Evolutionary conservation across 306 rosid species (phyloP), one percentile per base, ranked within the genome.

Genomic region (Citrullus amarus): DNA sequence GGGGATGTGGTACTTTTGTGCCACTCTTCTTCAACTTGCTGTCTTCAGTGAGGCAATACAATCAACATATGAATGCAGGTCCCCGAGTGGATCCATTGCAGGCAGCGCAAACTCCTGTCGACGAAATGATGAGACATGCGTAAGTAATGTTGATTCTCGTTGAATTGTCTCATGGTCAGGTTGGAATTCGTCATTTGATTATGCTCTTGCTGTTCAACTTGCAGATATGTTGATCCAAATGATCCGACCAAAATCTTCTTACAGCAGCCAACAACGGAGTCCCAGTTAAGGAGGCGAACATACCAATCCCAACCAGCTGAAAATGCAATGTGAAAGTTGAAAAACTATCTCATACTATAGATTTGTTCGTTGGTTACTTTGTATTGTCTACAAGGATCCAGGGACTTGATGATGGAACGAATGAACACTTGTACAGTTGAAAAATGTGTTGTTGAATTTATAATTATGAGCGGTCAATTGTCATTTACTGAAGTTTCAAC

Each of bases 71-170:
- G 17, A 85, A 72, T 63, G n/a, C 86, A 2, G 87, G 88, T 57
- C 79, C 93, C 68, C 85, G 44, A 28, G 80, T 81, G 71, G 99
- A 96, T 88, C 99, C 98, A 50, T 80, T 92, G 81, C 97, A 87
- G 82, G 99, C 98, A 55, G 84, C 98, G n/a, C 89, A 92, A 86
- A 87, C 98, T 78, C 99, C 99, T 71, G 97, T 96, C 41, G 98
- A 96, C 86, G 99, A 92, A 80, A 92, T 96, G 92, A 92, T 92
- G 92, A 86, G 99, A 92, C 92, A 90, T 28, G 99, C 99, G 99
- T 96, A 89, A 79, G 97, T 85, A 69, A 16, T 11, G 16, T 51
- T 54, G 63, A 53, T 53, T 32, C 32, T 72, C 0, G 46, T 34
- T 32, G 6, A 51, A 28, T 51, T 28, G 57, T 54, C 72, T 16